phyloP scores from a whole-genome alignment of 805 yeast species.

The Lipomyces japonicus region DNA sequence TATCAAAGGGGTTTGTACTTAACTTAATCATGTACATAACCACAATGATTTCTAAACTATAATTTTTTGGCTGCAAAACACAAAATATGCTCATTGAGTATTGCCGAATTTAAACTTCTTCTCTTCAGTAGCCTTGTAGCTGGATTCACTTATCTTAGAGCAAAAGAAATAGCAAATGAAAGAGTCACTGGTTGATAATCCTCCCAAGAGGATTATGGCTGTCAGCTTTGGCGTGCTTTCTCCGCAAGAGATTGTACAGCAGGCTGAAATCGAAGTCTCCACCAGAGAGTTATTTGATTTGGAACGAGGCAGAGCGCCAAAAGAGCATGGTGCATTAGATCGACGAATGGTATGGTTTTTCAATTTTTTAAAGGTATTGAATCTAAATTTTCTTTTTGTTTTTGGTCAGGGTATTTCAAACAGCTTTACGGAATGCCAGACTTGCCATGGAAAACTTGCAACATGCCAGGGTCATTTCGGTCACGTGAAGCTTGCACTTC shows the following conservation, averaged over 20 bases:
- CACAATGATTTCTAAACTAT: too few relatives aligned
- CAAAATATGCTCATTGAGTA: too few relatives aligned
- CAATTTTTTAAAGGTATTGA: not conserved
- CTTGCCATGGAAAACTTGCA: constrained; percentile 88
- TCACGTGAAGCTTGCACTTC: constrained; percentile 84
- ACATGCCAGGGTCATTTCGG: constrained; percentile 99
- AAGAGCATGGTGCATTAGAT: constrained; percentile 82
- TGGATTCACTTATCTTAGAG: too few relatives aligned
- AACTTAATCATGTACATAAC: too few relatives aligned
- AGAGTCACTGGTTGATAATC: constrained; percentile 56
- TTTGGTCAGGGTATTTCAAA: constrained; percentile 69
- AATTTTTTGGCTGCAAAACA: too few relatives aligned
- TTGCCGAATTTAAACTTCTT: too few relatives aligned
- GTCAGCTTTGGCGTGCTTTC: constrained; percentile 91
- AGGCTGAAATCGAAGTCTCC: constrained; percentile 88
- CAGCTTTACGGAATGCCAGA: constrained; percentile 76
- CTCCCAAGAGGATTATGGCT: constrained; percentile 87
- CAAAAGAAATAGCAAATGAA: constrained; percentile 36
- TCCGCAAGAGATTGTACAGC: constrained; percentile 84
- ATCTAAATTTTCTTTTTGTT: not conserved
- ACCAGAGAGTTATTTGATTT: constrained; percentile 89
- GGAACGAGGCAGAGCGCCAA: constrained; percentile 78
- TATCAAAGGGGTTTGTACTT: too few relatives aligned
- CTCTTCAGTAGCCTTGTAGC: too few relatives aligned
- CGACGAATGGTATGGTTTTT: constrained; percentile 55